Percentiles rank a stretch among this genome's conserved stretches.
These are phyloP conservation scores for Linnemannia zychae DNA, from an alignment of 192 early-diverging fungal genomes.

Conservation along the genomic window DNA sequence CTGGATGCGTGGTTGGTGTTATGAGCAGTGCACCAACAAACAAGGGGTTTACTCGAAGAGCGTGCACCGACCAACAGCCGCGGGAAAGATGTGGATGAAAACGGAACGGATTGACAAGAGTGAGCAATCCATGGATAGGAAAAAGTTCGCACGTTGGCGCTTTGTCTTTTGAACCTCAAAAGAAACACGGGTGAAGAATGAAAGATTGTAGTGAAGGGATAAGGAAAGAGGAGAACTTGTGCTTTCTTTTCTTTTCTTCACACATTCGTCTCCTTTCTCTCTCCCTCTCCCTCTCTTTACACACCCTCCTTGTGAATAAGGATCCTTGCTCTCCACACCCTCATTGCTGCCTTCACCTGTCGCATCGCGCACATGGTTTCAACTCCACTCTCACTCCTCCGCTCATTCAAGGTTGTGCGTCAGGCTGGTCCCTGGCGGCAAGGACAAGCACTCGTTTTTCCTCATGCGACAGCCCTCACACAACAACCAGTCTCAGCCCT, in stretches of 20 bases:
- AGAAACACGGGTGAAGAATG: background rate
- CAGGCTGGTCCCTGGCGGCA: slow-evolving; percentile 9
- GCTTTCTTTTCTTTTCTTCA: background rate
- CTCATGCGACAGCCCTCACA: background rate
- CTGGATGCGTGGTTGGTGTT: background rate
- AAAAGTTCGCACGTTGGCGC: slow-evolving; percentile 1
- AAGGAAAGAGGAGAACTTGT: background rate
- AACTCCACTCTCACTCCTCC: slow-evolving; percentile 8
- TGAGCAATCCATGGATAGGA: background rate
- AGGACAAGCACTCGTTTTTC: background rate
- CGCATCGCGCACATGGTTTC: background rate
- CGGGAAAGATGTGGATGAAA: slow-evolving; percentile 15
- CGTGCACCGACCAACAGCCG: slow-evolving; percentile 5
- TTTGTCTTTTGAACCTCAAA: background rate
- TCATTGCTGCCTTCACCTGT: background rate
- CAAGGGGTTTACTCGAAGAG: background rate
- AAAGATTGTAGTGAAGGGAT: background rate
- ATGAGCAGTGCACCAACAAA: background rate
- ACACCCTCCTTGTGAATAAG: background rate
- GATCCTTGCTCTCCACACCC: background rate
- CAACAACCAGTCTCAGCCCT: background rate
- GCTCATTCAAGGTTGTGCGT: slow-evolving; percentile 2
- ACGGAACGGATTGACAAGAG: slow-evolving; percentile 9
- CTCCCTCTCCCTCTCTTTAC: background rate
- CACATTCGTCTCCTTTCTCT: background rate